Conservation (phyloP, 495 filamentous ascomycete genomes). For the Apiosordaria backusii region DNA sequence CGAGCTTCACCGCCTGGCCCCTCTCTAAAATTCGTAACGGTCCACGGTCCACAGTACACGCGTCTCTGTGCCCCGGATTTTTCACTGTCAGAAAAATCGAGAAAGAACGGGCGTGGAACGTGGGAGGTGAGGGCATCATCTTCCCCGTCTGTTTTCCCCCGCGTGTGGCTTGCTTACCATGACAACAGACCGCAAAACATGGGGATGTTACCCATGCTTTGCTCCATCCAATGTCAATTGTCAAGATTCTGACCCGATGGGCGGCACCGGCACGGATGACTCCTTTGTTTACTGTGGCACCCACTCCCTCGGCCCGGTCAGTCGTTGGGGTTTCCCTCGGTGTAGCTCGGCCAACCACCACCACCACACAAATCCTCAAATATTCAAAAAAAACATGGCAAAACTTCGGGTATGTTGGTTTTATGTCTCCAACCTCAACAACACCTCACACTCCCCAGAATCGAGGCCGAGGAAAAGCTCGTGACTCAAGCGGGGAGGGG, state of each 20-base stretch:
- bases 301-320: neutral
- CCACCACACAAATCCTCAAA: neutral
- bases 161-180: neutral
- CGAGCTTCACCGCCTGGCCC: neutral
- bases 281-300: neutral
- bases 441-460: neutral
- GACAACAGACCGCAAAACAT: neutral
- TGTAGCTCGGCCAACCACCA: neutral
- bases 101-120: constrained; percentile 2
- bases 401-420: neutral
- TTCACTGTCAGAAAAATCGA: neutral
- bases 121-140: neutral
- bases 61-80: neutral
- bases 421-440: neutral
- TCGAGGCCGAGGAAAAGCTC: constrained; percentile 1
- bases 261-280: too few relatives aligned
- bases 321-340: neutral
- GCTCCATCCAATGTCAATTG: too few relatives aligned
- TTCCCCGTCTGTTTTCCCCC: neutral
- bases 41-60: neutral
- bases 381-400: neutral
- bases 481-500: neutral
- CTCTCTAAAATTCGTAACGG: neutral
- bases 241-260: too few relatives aligned
- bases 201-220: too few relatives aligned